phyloP scores from a whole-genome alignment of 371 early-diverging fungal species.

The Mortierella sp. region DNA sequence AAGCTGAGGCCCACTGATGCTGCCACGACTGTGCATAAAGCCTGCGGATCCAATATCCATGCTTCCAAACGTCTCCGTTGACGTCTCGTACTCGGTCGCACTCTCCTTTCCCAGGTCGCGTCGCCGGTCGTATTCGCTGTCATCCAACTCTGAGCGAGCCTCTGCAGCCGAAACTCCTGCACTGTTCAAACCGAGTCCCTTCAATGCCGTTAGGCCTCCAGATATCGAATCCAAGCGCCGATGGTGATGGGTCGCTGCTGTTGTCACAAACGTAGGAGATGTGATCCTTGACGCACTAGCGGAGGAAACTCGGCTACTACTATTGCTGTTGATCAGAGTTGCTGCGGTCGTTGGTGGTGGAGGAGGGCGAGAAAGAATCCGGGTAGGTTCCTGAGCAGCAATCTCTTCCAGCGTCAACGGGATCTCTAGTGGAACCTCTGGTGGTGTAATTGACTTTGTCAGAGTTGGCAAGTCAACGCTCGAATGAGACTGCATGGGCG shows the following conservation, averaged over 20 bases:
- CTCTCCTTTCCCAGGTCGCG: slow-evolving; percentile 34
- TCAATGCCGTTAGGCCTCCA: background rate
- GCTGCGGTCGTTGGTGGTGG: background rate
- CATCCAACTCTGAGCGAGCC: slow-evolving; percentile 29
- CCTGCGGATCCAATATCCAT: slow-evolving; percentile 18
- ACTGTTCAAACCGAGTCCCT: background rate
- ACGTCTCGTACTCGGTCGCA: slow-evolving; percentile 54
- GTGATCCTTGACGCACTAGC: slow-evolving; percentile 36
- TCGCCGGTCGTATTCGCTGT: slow-evolving; percentile 33
- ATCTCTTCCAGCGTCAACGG: slow-evolving; percentile 42
- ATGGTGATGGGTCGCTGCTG: slow-evolving; percentile 7
- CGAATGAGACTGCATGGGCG: slow-evolving; percentile 17
- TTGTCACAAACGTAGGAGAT: slow-evolving; percentile 22
- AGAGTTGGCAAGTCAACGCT: slow-evolving; percentile 10
- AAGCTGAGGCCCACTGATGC: background rate
- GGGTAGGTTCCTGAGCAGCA: slow-evolving; percentile 42
- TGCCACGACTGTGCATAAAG: slow-evolving; percentile 10
- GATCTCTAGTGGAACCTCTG: background rate
- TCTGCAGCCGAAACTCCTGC: slow-evolving; percentile 4
- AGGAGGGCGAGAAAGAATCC: background rate
- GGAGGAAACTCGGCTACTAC: slow-evolving; percentile 33
- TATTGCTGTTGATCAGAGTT: slow-evolving; percentile 13
- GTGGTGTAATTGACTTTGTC: slow-evolving; percentile 3
- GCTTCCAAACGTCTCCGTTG: slow-evolving; percentile 36
- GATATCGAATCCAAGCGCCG: slow-evolving; percentile 18